Percentiles rank a stretch among this genome's conserved stretches.
phyloP scores from a whole-genome alignment of 306 rosid genomes.

The Castanea sativa region DNA sequence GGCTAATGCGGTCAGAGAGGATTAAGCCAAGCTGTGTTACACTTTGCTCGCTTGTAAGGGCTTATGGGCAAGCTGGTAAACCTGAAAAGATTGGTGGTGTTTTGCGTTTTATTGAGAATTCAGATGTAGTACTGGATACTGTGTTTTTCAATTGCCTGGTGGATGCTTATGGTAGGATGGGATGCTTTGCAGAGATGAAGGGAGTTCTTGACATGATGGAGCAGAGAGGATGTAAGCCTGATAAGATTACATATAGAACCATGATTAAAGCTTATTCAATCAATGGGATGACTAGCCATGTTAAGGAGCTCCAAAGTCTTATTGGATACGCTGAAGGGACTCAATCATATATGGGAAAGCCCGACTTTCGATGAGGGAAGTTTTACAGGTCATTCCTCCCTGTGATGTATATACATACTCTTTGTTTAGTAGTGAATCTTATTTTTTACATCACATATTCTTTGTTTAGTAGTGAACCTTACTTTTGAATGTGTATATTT shows the following conservation, averaged over 20 bases:
- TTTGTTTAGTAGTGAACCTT: not conserved
- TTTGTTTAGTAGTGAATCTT: not conserved
- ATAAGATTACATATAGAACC: conserved; percentile 78
- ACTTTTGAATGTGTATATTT: not conserved
- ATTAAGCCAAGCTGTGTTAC: conserved; percentile 92
- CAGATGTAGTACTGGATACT: conserved; percentile 64
- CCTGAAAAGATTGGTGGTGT: conserved; percentile 68
- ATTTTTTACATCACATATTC: not conserved
- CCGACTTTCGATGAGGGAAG: conserved; percentile 54
- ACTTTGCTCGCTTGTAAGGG: conserved; percentile 81
- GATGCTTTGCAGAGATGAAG: conserved; percentile 73
- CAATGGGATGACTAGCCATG: conserved; percentile 70
- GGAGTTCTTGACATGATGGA: conserved; percentile 75
- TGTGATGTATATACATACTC: not conserved
- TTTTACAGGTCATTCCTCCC: not conserved
- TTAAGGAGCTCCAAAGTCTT: conserved; percentile 58
- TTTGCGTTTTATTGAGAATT: conserved; percentile 69
- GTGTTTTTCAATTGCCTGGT: conserved; percentile 84
- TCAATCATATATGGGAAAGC: conserved; percentile 44
- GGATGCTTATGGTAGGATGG: conserved; percentile 79
- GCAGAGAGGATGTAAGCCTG: conserved; percentile 73
- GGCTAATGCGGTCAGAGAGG: conserved; percentile 88
- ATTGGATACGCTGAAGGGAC: conserved; percentile 40
- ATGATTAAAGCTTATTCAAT: conserved; percentile 78
- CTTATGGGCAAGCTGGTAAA: conserved; percentile 72